Conservation (phyloP, 179 eudicot genomes). For the Heliamphora pulchella region DNA sequence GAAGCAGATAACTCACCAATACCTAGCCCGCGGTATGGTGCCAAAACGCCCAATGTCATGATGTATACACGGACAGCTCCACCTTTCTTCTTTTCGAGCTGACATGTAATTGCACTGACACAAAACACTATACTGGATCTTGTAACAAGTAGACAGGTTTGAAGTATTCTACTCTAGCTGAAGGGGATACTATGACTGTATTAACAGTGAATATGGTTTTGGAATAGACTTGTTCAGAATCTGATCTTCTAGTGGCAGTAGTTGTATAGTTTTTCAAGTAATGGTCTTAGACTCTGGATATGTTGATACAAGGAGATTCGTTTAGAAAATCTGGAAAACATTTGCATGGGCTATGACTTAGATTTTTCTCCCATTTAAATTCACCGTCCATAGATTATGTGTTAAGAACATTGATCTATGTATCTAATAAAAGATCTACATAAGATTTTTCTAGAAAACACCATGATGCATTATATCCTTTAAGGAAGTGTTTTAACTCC, state of each 20-base stretch:
- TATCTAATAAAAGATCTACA: neutral
- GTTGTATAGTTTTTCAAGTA: no score
- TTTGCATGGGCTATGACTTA: no score
- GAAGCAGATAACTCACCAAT: conserved; percentile 54
- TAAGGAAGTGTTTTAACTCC: neutral
- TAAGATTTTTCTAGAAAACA: neutral
- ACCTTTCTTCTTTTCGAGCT: conserved; percentile 79
- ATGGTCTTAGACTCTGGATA: neutral
- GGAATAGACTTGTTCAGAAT: neutral
- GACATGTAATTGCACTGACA: conserved; percentile 89
- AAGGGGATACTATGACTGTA: neutral
- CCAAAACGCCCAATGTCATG: conserved; percentile 95
- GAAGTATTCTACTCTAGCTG: neutral
- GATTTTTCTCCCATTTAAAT: no score
- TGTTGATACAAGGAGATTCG: neutral
- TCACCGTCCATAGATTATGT: no score
- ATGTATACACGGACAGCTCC: conserved; percentile 77
- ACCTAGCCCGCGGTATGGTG: conserved; percentile 91
- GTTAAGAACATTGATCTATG: no score
- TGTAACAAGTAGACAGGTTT: neutral
- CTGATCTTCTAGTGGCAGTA: neutral
- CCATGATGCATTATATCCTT: neutral
- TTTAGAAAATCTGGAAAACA: no score
- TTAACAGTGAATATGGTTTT: neutral
- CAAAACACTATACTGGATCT: conserved; percentile 27